Conservation (phyloP, 2,329 filamentous ascomycete species). For the Trichoderma pleuroti region DNA sequence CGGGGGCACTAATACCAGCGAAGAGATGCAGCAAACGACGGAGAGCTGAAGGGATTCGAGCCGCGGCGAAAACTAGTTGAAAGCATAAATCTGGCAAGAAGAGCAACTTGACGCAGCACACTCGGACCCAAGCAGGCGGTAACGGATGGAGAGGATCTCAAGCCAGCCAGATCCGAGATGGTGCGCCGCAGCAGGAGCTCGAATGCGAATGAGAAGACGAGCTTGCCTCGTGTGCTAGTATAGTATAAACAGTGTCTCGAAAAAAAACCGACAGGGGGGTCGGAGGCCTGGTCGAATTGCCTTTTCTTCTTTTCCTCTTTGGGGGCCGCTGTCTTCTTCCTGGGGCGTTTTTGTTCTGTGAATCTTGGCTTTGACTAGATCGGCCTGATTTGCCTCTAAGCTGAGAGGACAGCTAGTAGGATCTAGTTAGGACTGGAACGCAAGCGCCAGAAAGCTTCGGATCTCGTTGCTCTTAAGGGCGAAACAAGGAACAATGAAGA, state of each 20-base stretch:
- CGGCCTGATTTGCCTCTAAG: neutral
- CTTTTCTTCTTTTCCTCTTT: neutral
- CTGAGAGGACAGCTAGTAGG: neutral
- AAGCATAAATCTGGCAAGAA: neutral
- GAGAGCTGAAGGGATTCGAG: neutral
- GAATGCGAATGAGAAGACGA: neutral
- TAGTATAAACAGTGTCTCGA: neutral
- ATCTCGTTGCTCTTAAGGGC: neutral
- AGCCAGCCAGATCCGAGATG: neutral
- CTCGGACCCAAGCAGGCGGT: conserved; percentile 17
- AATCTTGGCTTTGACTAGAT: neutral
- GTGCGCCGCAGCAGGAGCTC: neutral
- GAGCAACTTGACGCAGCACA: neutral
- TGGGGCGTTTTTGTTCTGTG: neutral
- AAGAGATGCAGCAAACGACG: neutral
- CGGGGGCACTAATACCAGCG: neutral
- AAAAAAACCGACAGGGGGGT: neutral
- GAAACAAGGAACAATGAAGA: neutral
- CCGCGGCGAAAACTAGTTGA: neutral
- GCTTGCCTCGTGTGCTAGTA: neutral
- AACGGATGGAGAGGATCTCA: conserved; percentile 1
- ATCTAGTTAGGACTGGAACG: neutral
- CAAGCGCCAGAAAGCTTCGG: neutral
- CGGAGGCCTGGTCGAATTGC: neutral
- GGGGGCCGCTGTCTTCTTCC: neutral